These are phyloP conservation scores for Sordariomycetes sp. DNA, from an alignment of 2,329 filamentous ascomycete species.

Conservation along the genomic window DNA sequence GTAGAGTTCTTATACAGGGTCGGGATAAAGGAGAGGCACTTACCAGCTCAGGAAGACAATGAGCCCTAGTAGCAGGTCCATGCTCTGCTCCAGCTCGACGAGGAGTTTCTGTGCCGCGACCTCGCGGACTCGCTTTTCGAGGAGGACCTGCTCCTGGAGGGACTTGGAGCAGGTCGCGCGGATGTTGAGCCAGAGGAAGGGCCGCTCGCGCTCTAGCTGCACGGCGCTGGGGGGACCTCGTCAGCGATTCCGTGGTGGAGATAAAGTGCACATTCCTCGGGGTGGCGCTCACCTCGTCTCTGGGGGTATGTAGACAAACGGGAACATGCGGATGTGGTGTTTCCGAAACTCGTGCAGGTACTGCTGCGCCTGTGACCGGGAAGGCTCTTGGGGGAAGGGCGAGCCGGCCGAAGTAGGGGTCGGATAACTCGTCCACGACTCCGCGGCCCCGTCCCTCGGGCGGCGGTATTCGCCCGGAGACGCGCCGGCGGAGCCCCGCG, in stretches of 20 bases:
- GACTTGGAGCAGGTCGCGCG: constrained; percentile 16
- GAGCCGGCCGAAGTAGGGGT: neutral
- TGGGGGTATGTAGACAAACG: constrained; percentile 13
- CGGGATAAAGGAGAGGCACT: neutral
- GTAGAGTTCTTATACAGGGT: neutral
- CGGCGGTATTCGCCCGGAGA: neutral
- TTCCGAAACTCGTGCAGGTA: constrained; percentile 11
- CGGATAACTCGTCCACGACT: neutral
- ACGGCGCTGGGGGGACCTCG: constrained; percentile 4
- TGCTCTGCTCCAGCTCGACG: constrained; percentile 11
- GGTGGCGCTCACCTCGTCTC: constrained; percentile 7
- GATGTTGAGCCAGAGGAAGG: constrained; percentile 24
- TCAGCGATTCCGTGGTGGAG: neutral
- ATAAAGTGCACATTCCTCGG: too few relatives aligned
- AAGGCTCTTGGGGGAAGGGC: neutral
- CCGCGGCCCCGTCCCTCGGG: neutral
- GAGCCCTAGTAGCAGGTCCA: constrained; percentile 15
- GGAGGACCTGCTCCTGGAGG: constrained; percentile 9
- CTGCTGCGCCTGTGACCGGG: constrained; percentile 4
- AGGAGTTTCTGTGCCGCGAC: constrained; percentile 13
- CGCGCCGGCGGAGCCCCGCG: neutral
- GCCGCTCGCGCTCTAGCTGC: constrained; percentile 17
- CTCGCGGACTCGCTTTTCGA: constrained; percentile 11
- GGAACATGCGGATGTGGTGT: constrained; percentile 16
- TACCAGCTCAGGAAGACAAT: constrained; percentile 14